Conservation (phyloP, 768 basidiomycete genomes). For the Leccinum longicurvipes region DNA sequence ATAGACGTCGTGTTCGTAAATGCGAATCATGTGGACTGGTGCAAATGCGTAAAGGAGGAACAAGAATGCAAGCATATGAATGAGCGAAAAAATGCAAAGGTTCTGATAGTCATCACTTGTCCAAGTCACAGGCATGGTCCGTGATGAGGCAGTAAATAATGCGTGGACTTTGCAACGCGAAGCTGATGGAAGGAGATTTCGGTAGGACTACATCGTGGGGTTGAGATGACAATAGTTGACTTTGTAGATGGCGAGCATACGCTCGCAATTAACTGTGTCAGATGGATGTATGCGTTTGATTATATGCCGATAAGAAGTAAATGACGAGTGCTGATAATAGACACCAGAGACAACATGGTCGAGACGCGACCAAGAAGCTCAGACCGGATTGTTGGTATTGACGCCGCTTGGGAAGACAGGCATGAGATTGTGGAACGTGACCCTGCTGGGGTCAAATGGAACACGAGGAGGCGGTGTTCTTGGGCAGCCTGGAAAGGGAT, state of each 20-base stretch:
- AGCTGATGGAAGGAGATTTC: constrained; percentile 18
- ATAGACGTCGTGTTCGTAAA: constrained; percentile 15
- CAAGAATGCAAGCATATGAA: constrained; percentile 25
- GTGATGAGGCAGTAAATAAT: constrained; percentile 20
- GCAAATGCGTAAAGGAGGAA: constrained; percentile 14
- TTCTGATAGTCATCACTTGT: constrained; percentile 19
- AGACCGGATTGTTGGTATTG: constrained; percentile 12
- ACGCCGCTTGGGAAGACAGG: constrained; percentile 44
- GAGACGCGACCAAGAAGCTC: constrained; percentile 2
- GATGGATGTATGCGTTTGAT: constrained; percentile 26
- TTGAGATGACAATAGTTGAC: constrained; percentile 25
- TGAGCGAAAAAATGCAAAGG: constrained; percentile 16
- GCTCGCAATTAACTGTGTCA: constrained; percentile 29
- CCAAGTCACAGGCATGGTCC: constrained; percentile 31
- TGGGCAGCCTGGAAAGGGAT: constrained; percentile 18
- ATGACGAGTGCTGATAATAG: constrained; percentile 10
- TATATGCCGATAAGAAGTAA: constrained; percentile 30
- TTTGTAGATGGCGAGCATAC: constrained; percentile 18
- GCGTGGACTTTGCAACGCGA: constrained; percentile 17
- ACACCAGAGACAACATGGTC: not conserved
- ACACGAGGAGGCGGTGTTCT: constrained; percentile 34
- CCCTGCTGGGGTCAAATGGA: constrained; percentile 45
- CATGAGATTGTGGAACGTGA: constrained; percentile 61
- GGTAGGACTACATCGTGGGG: constrained; percentile 27
- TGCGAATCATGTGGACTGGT: constrained; percentile 19